phyloP scores from a whole-genome alignment of 192 early-diverging fungal species.

The Kappamyces sp. region DNA sequence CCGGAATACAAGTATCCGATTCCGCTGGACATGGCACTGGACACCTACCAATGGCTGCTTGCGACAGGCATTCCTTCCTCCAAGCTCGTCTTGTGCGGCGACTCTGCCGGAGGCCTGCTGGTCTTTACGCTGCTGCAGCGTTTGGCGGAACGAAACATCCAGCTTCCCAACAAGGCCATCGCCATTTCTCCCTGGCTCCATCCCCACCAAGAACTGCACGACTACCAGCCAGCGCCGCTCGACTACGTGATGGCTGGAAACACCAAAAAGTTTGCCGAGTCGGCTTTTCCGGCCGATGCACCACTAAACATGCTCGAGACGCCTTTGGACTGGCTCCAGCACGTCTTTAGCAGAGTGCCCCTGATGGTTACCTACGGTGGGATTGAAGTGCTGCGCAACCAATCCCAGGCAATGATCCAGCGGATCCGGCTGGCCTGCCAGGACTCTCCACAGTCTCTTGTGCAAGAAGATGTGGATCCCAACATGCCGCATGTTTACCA shows the following conservation, averaged over 20 bases:
- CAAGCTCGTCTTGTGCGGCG: background rate
- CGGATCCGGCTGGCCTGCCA: background rate
- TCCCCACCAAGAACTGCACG: background rate
- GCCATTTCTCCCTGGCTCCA: background rate
- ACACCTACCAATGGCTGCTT: background rate
- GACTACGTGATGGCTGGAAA: background rate
- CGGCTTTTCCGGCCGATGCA: background rate
- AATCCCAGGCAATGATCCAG: background rate
- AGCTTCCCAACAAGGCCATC: background rate
- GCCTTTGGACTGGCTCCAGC: background rate
- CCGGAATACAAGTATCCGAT: background rate
- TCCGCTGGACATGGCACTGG: background rate
- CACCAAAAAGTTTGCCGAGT: background rate
- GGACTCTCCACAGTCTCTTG: background rate
- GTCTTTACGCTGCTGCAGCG: background rate
- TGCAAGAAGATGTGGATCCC: background rate
- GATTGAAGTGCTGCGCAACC: background rate
- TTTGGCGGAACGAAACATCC: background rate
- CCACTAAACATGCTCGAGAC: background rate
- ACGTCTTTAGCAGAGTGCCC: background rate
- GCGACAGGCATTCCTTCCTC: background rate
- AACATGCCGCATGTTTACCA: background rate
- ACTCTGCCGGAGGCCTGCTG: background rate
- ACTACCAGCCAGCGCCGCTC: background rate
- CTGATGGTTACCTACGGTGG: background rate